Evolutionary conservation across 345 rosid genomes (phyloP).

Genomic region (Lepidium africanum): DNA sequence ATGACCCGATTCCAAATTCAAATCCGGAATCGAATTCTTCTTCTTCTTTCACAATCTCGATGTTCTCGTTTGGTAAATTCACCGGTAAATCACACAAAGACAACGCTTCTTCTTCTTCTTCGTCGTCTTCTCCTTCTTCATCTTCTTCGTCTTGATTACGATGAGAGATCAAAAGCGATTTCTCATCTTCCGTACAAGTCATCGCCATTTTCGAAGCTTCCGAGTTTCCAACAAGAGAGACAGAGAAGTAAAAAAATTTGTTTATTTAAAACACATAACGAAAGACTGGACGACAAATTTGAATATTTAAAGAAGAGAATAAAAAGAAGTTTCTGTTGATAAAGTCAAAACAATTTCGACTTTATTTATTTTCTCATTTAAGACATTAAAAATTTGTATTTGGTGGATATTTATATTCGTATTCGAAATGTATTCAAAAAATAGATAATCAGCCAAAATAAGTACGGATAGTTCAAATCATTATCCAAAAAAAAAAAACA

Average conservation of each 20-base stretch:
- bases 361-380: no score
- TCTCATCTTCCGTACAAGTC: constrained; percentile 20
- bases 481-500: no score
- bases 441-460: no score
- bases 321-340: constrained; percentile 5
- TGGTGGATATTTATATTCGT: no score
- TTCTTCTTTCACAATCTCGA: constrained; percentile 15
- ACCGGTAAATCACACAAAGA: constrained; percentile 64
- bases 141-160: neutral
- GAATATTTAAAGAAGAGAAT: constrained; percentile 18
- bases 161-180: constrained; percentile 20
- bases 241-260: constrained; percentile 27
- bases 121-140: neutral
- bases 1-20: constrained; percentile 41
- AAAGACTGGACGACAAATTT: constrained; percentile 10
- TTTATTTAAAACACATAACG: constrained; percentile 1
- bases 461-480: no score
- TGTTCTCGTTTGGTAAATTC: constrained; percentile 11
- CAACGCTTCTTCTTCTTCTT: constrained; percentile 53
- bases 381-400: no score
- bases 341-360: constrained; percentile 14
- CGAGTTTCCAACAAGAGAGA: constrained; percentile 21
- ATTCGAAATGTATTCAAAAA: no score
- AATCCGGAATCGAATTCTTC: constrained; percentile 36
- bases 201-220: constrained; percentile 30